Evolutionary conservation across 371 early-diverging fungal genomes (phyloP), one percentile per base, ranked within the genome.

Genomic region (Zancudomyces culisetae): DNA sequence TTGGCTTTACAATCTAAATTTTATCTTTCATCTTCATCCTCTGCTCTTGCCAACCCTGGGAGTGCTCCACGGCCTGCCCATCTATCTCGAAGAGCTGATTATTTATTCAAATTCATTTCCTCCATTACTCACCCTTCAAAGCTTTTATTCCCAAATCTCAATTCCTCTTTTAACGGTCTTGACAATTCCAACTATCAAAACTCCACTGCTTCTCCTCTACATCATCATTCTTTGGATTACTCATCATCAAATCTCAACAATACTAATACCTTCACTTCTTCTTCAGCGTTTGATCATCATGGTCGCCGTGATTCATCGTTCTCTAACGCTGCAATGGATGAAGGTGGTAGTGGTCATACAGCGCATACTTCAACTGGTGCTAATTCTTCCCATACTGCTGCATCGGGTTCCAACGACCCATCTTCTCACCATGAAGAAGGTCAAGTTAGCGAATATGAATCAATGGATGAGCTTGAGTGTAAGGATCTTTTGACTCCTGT

Each of bases 81-180:
- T 62, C 63, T 92, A 30, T 79, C 76, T 2, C 77, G 95, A 1
- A 75, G 97, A n/a, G 87, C 85, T 21, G 90, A 92, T 51, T 88
- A 87, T 49, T 63, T 94, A 55, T 69, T 94, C 52, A 86, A 90
- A 68, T n/a, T n/a, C n/a, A 72, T 82, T 1, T 67, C 90, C 23
- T 55, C 58, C 43, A 55, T 55, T 29, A 46, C 48, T 46, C 55
- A 53, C 51, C 59, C 55, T 53, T 59, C 35, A 45, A 45, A 49
- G 51, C 53, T 39, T 51, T 49, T 54, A 43, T 51, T 63, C 42
- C 48, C 18, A 26, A 56, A 21, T 45, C 42, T 21, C 27, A 26
- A 21, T 18, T 42, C 28, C 13, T 3, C 35, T 23, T 35, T 28
- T 29, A 22, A 41, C 45, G 52, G 56, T 30, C 35, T 26, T 2